A percentile compares a stretch with the other conserved stretches of the same genome.
Conservation (phyloP, 352 stramenopile species). For the Pythium angustatum region DNA sequence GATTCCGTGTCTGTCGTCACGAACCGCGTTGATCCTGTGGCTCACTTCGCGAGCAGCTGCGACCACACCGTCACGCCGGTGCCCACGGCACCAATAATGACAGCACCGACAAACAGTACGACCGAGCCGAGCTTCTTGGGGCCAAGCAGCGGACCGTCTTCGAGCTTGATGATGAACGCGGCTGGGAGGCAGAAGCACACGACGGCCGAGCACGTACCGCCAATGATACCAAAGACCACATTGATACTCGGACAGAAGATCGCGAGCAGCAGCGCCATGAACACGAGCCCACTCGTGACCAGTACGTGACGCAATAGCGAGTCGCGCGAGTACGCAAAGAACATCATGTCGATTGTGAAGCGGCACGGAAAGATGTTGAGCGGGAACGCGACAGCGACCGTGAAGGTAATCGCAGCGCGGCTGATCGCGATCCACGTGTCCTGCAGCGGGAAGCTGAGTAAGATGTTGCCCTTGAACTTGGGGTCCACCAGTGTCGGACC, state of each 20-base stretch:
- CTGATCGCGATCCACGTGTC: constrained; percentile 81
- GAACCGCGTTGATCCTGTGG: no score
- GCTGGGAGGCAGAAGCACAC: constrained; percentile 86
- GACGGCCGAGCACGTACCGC: constrained; percentile 77
- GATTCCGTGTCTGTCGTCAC: no score
- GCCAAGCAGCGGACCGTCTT: constrained; percentile 66
- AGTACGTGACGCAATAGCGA: constrained; percentile 63
- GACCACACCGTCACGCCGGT: constrained; percentile 80
- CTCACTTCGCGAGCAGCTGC: constrained; percentile 34
- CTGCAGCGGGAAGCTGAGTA: constrained; percentile 75
- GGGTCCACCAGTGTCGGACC: constrained; percentile 58
- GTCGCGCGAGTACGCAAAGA: constrained; percentile 76
- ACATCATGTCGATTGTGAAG: constrained; percentile 90
- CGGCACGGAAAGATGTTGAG: constrained; percentile 88
- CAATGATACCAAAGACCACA: constrained; percentile 85
- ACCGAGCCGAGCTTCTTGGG: constrained; percentile 74
- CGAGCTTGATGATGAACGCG: constrained; percentile 85
- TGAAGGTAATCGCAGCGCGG: constrained; percentile 86
- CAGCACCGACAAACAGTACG: constrained; percentile 67
- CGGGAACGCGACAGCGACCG: constrained; percentile 78
- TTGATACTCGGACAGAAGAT: constrained; percentile 89
- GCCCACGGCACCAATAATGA: constrained; percentile 69
- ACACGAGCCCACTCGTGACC: constrained; percentile 63
- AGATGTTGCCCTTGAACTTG: constrained; percentile 81
- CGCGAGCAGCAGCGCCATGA: constrained; percentile 67